Evolutionary conservation across 345 rosid species (phyloP).

Genomic region (Camelina laxa): DNA sequence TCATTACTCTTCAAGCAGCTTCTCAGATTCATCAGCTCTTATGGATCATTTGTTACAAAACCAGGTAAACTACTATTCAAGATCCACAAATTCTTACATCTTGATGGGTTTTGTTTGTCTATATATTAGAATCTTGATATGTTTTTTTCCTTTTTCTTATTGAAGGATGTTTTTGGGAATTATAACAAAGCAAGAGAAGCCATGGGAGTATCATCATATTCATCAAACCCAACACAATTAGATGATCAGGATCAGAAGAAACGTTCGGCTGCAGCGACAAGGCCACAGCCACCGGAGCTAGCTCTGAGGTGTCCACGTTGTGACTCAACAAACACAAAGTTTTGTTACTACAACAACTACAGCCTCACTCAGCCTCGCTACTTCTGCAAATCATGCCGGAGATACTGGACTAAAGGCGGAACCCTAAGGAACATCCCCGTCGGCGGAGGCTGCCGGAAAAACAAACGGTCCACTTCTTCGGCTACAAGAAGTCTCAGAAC

Average conservation of each 20-base stretch:
- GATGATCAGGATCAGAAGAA: slow-evolving; percentile 40
- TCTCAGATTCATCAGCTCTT: slow-evolving; percentile 25
- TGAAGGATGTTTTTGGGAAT: slow-evolving; percentile 41
- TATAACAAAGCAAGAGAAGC: slow-evolving; percentile 41
- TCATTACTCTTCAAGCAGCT: slow-evolving; percentile 32
- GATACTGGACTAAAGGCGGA: slow-evolving; percentile 93
- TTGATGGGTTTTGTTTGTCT: slow-evolving; percentile 7
- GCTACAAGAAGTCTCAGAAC: slow-evolving; percentile 51
- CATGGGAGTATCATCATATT: slow-evolving; percentile 40
- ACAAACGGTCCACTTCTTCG: slow-evolving; percentile 64
- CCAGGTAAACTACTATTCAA: slow-evolving; percentile 30
- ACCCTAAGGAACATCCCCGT: slow-evolving; percentile 79
- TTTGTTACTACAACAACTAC: slow-evolving; percentile 92
- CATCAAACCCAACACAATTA: slow-evolving; percentile 25
- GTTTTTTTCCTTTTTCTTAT: not conserved
- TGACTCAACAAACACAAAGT: slow-evolving; percentile 81
- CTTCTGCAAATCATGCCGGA: slow-evolving; percentile 83
- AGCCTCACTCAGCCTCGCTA: slow-evolving; percentile 84
- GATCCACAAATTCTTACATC: slow-evolving; percentile 14
- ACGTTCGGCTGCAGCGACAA: slow-evolving; percentile 42
- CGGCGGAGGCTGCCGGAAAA: slow-evolving; percentile 83
- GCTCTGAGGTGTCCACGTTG: slow-evolving; percentile 78
- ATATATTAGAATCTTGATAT: slow-evolving; percentile 26
- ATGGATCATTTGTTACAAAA: slow-evolving; percentile 44
- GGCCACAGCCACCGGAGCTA: slow-evolving; percentile 68